Evolutionary conservation across 1,139 yeast species (phyloP), one percentile per base, ranked within the genome.

Genomic region (Cylindricascospora bacillispora): DNA sequence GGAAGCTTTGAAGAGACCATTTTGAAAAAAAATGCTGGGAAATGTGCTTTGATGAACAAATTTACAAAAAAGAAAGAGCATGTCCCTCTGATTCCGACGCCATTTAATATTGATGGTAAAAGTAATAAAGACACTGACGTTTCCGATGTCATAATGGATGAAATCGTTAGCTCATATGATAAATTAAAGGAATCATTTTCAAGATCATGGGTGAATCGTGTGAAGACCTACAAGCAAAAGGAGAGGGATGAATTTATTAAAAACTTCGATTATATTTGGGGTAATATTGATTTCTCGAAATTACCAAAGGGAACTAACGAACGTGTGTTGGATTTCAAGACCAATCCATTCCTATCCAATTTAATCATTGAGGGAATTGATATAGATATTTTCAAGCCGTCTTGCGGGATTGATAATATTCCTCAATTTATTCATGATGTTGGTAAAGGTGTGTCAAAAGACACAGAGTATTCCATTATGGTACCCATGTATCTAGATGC

Each of bases 371-470:
- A 69, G 28, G 65, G 69, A 15, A 52, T 80, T n/a, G 71, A 70
- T 32, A 52, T 82, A 33, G 55, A 59, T 4, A 31, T 85, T 2
- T 54, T 60, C 4, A 59, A 63, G 14, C 83, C 94, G 0, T 51
- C 62, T 2, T 76, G 77, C 46, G 68, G 68, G 1, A 42, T 67
- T 4, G 62, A 60, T 2, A 59, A 67, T 4, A 52, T 81, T 12
- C 67, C 81, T 1, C 58, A 72, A 16, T 85, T 74, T 47, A 52
- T 86, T 19, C 57, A 74, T 46, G 67, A 72, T 13, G 62, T 78
- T 12, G 97, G 97, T 4, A 86, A 83, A 49, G 93, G 93, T 0
- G 67, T 78, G 15, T 95, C 97, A 0, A 49, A 53, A 32, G 79
- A 76, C 38, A 71, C 86, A 0, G 49, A 60, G 31, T 86, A 74